Conservation (phyloP, 2,329 filamentous ascomycete species). For the Hypoxylon sp. region DNA sequence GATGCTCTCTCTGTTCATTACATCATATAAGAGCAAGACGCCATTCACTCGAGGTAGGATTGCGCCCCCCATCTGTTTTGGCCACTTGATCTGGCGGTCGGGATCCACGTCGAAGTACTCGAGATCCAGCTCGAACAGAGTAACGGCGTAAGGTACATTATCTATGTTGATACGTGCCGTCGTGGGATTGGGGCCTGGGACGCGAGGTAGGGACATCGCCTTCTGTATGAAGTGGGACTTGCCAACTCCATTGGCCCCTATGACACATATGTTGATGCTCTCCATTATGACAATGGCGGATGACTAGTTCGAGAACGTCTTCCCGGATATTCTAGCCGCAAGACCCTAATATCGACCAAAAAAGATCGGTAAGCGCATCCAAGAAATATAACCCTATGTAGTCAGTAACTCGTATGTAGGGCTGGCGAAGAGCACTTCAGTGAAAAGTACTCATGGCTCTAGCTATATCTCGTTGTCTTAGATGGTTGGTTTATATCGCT, state of each 20-base stretch:
- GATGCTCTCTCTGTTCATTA: constrained; percentile 82
- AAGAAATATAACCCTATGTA: constrained; percentile 52
- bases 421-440: constrained; percentile 58
- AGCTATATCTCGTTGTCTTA: constrained; percentile 47
- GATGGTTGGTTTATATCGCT: constrained; percentile 50
- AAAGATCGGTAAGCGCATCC: constrained; percentile 21
- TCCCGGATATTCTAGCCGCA: constrained; percentile 25
- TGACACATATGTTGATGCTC: constrained; percentile 73
- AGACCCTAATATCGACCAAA: constrained; percentile 19
- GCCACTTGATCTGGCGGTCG: constrained; percentile 73
- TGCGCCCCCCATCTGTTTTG: constrained; percentile 76
- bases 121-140: constrained; percentile 74
- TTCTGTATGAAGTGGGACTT: constrained; percentile 78
- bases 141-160: constrained; percentile 69
- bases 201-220: constrained; percentile 67
- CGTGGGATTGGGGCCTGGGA: constrained; percentile 67
- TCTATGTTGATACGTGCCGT: constrained; percentile 71
- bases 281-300: constrained; percentile 61
- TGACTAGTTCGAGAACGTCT: constrained; percentile 28
- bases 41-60: constrained; percentile 83
- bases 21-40: constrained; percentile 88
- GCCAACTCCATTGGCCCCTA: constrained; percentile 75
- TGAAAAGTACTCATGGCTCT: constrained; percentile 58
- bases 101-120: constrained; percentile 73
- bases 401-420: constrained; percentile 64